Evolutionary conservation across 1,284 basidiomycete genomes (phyloP).

Genomic region (Microbotryomycetes sp.): DNA sequence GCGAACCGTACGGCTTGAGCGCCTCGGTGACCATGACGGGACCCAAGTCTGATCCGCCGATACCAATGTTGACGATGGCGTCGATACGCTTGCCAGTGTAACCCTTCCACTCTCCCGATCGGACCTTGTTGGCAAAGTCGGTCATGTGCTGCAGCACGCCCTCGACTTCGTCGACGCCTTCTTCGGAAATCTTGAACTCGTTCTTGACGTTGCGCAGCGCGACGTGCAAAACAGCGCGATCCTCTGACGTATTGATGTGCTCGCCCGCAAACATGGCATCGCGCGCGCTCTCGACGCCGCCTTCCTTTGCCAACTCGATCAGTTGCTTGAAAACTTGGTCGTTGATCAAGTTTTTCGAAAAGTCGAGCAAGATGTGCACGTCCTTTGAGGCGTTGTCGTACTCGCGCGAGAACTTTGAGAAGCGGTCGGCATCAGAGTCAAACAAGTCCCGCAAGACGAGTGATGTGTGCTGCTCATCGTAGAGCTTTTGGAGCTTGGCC

Average conservation of each 20-base stretch:
- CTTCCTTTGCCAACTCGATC: constrained; percentile 75
- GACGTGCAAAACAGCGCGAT: constrained; percentile 89
- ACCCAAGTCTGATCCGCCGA: constrained; percentile 94
- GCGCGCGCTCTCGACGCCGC: constrained; percentile 72
- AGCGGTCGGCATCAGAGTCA: constrained; percentile 74
- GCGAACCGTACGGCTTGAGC: constrained; percentile 84
- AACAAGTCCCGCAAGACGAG: constrained; percentile 89
- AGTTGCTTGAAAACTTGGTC: constrained; percentile 63
- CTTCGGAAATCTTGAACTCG: constrained; percentile 63
- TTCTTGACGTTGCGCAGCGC: constrained; percentile 78
- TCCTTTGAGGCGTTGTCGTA: constrained; percentile 63
- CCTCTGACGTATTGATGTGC: constrained; percentile 98
- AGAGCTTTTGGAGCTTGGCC: constrained; percentile 81
- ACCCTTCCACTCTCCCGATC: constrained; percentile 86
- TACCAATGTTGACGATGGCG: constrained; percentile 96
- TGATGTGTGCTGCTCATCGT: constrained; percentile 64
- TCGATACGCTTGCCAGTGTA: constrained; percentile 94
- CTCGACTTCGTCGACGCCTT: constrained; percentile 73
- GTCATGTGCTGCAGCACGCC: constrained; percentile 86
- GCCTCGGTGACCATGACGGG: constrained; percentile 99
- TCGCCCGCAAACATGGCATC: constrained; percentile 92
- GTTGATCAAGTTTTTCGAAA: constrained; percentile 93
- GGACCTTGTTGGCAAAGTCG: constrained; percentile 75
- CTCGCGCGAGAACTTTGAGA: constrained; percentile 71
- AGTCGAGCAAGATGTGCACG: constrained; percentile 83